A percentile compares a stretch with the other conserved stretches of the same genome.
Conservation (phyloP, 805 yeast species). For the Lipomyces sp. region DNA sequence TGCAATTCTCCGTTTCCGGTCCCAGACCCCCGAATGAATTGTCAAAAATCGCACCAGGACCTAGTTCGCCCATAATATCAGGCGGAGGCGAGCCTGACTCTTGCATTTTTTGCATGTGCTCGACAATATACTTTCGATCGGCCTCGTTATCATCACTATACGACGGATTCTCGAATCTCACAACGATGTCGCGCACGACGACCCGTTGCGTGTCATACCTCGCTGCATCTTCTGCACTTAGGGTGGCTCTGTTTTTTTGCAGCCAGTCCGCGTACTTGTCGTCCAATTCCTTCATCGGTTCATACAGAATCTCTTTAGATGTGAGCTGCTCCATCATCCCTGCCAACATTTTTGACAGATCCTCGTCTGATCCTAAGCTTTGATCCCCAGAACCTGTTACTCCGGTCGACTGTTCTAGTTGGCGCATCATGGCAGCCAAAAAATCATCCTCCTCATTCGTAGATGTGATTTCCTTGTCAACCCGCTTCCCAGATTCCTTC, state of each 20-base stretch:
- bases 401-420: slow-evolving; percentile 51
- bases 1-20: slow-evolving; percentile 8
- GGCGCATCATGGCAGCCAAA: slow-evolving; percentile 66
- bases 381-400: slow-evolving; percentile 50
- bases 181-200: slow-evolving; percentile 64
- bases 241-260: slow-evolving; percentile 53
- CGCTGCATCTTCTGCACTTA: slow-evolving; percentile 54
- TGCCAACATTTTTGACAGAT: slow-evolving; percentile 64
- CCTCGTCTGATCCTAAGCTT: slow-evolving; percentile 55
- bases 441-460: slow-evolving; percentile 53
- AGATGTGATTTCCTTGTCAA: slow-evolving; percentile 60
- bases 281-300: slow-evolving; percentile 82
- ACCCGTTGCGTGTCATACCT: slow-evolving; percentile 66
- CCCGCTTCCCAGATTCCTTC: slow-evolving; percentile 72
- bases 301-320: slow-evolving; percentile 82
- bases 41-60: slow-evolving; percentile 26
- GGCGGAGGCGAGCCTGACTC: slow-evolving; percentile 80
- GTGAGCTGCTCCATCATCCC: slow-evolving; percentile 83
- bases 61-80: slow-evolving; percentile 68
- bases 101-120: slow-evolving; percentile 64
- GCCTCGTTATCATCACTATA: slow-evolving; percentile 58
- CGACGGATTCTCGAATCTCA: slow-evolving; percentile 65
- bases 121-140: slow-evolving; percentile 58
- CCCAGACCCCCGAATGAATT: slow-evolving; percentile 13
- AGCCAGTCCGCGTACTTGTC: slow-evolving; percentile 76